phyloP scores from a whole-genome alignment of 106 monocot species.

The Dendrobium catenatum region DNA sequence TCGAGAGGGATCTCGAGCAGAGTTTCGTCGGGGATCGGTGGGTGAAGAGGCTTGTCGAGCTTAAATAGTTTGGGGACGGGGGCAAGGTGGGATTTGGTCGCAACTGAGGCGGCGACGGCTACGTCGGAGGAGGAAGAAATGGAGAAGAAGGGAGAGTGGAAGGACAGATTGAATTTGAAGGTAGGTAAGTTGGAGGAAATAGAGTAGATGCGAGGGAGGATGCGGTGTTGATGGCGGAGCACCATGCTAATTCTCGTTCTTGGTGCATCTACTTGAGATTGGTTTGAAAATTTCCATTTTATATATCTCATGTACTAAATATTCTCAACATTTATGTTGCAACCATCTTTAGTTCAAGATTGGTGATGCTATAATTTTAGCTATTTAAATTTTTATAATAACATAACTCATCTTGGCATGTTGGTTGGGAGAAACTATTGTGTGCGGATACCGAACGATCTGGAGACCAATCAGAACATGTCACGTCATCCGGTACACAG shows the following conservation, averaged over 20 bases:
- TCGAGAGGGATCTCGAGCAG: constrained; percentile 44
- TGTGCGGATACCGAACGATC: no score
- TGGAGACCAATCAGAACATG: no score
- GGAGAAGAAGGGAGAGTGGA: not conserved
- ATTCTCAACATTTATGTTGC: no score
- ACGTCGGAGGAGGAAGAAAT: not conserved
- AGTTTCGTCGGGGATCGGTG: not conserved
- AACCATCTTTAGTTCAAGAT: no score
- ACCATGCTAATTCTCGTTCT: not conserved
- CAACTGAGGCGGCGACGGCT: not conserved
- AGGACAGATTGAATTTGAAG: not conserved
- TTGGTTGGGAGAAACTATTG: no score
- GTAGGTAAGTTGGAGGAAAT: not conserved
- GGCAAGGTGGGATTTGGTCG: not conserved
- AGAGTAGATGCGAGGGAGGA: not conserved
- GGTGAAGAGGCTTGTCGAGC: not conserved
- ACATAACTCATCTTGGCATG: no score
- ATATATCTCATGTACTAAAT: no score
- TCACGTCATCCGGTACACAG: no score
- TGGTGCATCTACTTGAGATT: not conserved
- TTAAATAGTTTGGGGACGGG: not conserved
- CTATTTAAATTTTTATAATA: no score
- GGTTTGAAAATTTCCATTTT: no score
- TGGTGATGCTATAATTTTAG: no score
- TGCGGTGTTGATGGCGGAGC: constrained; percentile 3